Conservation (phyloP, 805 yeast genomes). For the Suhomyces canberraensis region DNA sequence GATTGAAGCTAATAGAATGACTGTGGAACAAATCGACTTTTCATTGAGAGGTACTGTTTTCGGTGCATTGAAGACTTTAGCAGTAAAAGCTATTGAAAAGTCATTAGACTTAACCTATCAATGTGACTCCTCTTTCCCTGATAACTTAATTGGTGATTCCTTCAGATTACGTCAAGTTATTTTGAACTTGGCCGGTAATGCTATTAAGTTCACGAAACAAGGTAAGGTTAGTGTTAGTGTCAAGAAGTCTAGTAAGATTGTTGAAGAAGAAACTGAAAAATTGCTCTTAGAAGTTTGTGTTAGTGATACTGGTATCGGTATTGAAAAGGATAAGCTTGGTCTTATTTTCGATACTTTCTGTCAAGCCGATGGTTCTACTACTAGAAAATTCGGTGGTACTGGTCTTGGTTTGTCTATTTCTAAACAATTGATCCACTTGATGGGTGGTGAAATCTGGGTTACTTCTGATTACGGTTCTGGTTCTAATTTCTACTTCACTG, state of each 20-base stretch:
- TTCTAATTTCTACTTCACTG: conserved; percentile 78
- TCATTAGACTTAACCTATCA: conserved; percentile 76
- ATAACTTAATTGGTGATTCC: conserved; percentile 82
- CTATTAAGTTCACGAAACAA: conserved; percentile 79
- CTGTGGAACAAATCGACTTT: conserved; percentile 85
- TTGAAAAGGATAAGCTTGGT: conserved; percentile 78
- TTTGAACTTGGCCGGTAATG: conserved; percentile 82
- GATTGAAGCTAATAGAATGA: conserved; percentile 92
- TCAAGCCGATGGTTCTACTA: conserved; percentile 92
- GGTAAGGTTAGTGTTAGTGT: conserved; percentile 81
- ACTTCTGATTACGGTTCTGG: conserved; percentile 77
- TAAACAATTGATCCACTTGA: conserved; percentile 77
- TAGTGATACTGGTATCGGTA: conserved; percentile 88
- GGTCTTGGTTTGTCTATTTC: conserved; percentile 88
- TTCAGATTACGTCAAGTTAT: conserved; percentile 86
- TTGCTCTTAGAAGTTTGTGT: conserved; percentile 76
- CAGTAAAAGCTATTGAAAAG: conserved; percentile 86
- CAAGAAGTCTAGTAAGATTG: conserved; percentile 43
- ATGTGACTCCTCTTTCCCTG: conserved; percentile 86
- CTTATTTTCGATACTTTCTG: conserved; percentile 86
- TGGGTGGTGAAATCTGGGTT: conserved; percentile 96
- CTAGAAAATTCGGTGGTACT: conserved; percentile 90
- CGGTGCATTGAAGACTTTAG: conserved; percentile 84
- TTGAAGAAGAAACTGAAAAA: conserved; percentile 38
- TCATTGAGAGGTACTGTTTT: conserved; percentile 83